Percentiles rank a stretch among this genome's conserved stretches.
These are phyloP conservation scores for Cylindrodendrum hubeiense DNA, from an alignment of 2,329 filamentous ascomycete species.

Conservation along the genomic window DNA sequence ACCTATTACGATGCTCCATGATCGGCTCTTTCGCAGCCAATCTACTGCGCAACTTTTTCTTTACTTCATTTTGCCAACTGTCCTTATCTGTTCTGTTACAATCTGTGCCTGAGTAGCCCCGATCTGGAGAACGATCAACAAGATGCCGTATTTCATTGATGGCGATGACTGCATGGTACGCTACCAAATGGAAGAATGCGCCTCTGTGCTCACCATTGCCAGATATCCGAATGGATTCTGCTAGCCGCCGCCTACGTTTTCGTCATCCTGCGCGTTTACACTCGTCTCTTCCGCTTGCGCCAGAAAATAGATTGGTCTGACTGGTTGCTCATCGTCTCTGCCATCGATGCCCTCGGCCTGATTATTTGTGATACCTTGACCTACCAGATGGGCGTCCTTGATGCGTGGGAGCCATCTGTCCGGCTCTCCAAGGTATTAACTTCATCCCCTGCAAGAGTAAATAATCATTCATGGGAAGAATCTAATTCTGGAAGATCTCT, in stretches of 20 bases:
- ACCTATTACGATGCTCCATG: no score
- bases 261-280: constrained; percentile 47
- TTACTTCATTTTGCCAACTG: no score
- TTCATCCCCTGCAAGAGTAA: not conserved
- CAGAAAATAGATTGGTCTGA: constrained; percentile 47
- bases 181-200: no score
- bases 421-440: constrained; percentile 45
- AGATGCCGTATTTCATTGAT: constrained; percentile 38
- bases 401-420: constrained; percentile 46
- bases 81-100: no score
- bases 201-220: constrained; percentile 9
- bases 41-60: no score
- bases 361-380: constrained; percentile 52
- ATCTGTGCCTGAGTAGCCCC: not conserved
- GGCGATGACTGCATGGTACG: constrained; percentile 41
- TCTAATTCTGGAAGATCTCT: constrained; percentile 40
- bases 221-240: constrained; percentile 52
- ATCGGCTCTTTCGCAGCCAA: no score
- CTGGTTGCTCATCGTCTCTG: constrained; percentile 44
- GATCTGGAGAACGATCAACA: not conserved
- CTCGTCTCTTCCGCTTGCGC: constrained; percentile 47
- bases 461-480: not conserved
- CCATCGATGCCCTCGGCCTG: constrained; percentile 46
- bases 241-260: constrained; percentile 43
- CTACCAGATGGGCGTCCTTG: constrained; percentile 47